Percentiles rank a stretch among this genome's conserved stretches.
Evolutionary conservation across 768 basidiomycete genomes (phyloP).

Genomic region (Boletus bicolor): DNA sequence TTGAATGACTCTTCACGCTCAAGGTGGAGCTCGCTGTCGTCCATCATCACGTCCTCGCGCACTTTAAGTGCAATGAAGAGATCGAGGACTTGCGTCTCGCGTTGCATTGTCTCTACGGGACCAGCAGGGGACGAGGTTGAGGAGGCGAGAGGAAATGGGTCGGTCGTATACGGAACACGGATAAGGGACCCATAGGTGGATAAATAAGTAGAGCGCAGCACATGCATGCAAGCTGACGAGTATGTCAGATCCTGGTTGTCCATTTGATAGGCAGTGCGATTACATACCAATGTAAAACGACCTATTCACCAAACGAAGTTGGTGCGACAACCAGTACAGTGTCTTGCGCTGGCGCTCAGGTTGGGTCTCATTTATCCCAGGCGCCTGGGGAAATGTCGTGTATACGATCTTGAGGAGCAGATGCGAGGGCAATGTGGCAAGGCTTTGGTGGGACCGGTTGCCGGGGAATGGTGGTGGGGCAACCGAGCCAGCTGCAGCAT

Average conservation of each 20-base stretch:
- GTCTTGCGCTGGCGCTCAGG: constrained; percentile 59
- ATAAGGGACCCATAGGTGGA: constrained; percentile 61
- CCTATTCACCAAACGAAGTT: constrained; percentile 62
- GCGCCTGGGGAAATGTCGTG: constrained; percentile 52
- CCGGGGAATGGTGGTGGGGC: constrained; percentile 37
- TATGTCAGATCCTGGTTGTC: neutral
- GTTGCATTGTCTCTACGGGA: constrained; percentile 50
- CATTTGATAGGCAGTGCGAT: neutral
- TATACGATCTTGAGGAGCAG: constrained; percentile 70
- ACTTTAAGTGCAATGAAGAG: constrained; percentile 78
- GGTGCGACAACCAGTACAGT: constrained; percentile 65
- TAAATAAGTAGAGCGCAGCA: constrained; percentile 73
- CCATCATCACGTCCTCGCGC: constrained; percentile 72
- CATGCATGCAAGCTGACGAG: constrained; percentile 68
- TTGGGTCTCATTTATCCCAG: constrained; percentile 38
- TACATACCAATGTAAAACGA: constrained; percentile 60
- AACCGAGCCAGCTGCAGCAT: constrained; percentile 22
- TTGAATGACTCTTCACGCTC: constrained; percentile 73
- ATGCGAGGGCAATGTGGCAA: constrained; percentile 52
- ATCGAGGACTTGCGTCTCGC: constrained; percentile 75
- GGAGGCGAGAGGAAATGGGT: constrained; percentile 65
- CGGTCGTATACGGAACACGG: constrained; percentile 67
- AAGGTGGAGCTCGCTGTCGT: constrained; percentile 72
- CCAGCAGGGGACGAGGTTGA: constrained; percentile 21
- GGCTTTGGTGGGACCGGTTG: constrained; percentile 7